These are phyloP conservation scores for Phascolomyces articulosus DNA, from an alignment of 371 early-diverging fungal genomes.

Conservation along the genomic window DNA sequence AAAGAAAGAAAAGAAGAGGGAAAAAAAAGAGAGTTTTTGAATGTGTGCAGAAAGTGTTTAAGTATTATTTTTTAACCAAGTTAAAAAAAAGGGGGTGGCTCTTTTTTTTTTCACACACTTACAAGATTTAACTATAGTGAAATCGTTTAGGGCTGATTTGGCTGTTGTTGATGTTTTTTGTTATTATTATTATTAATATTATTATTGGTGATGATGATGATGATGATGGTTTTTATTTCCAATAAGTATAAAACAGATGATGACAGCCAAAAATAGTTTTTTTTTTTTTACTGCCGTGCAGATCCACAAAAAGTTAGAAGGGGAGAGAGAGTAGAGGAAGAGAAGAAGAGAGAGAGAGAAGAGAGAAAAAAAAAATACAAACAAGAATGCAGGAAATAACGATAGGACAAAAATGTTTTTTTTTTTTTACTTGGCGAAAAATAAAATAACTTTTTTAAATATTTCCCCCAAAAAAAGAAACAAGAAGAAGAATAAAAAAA, in stretches of 20 bases:
- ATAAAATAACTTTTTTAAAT: too few relatives aligned
- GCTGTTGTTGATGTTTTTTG: too few relatives aligned
- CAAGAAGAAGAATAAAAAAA: neutral
- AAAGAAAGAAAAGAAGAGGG: slow-evolving; percentile 6
- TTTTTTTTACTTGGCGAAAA: neutral
- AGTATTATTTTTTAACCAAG: too few relatives aligned
- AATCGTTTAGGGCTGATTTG: too few relatives aligned
- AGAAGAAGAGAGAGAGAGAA: neutral
- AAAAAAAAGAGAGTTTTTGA: neutral
- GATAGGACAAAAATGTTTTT: neutral
- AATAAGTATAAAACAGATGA: slow-evolving; percentile 3
- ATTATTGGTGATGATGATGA: too few relatives aligned
- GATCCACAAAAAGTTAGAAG: slow-evolving; percentile 3
- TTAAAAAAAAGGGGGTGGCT: neutral
- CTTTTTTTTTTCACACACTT: neutral
- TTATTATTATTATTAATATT: too few relatives aligned
- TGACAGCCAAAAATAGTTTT: slow-evolving; percentile 8
- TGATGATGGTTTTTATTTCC: neutral
- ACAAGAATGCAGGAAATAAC: neutral
- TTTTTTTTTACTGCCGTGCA: slow-evolving; percentile 5
- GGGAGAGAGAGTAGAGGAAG: neutral
- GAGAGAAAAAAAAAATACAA: neutral
- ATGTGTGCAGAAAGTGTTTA: too few relatives aligned
- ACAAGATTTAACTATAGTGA: too few relatives aligned
- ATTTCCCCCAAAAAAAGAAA: neutral